Evolutionary conservation across 805 yeast species (phyloP).

Genomic region (Candida alai): DNA sequence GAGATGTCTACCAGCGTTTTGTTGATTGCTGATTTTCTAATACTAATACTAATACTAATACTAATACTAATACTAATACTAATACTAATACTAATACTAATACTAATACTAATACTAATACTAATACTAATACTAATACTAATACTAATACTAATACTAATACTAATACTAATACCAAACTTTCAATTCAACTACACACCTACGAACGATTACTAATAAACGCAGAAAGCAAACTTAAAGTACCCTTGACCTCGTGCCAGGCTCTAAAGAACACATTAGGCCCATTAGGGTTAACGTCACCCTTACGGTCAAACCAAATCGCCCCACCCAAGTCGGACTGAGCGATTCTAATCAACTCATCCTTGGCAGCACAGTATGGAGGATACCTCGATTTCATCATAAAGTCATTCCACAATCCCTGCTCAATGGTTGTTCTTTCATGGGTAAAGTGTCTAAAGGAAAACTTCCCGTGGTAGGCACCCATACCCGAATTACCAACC

Average conservation of each 20-base stretch:
- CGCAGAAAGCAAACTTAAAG: conserved; percentile 22
- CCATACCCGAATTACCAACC: conserved; percentile 78
- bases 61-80: no score
- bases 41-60: no score
- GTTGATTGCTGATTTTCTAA: no score
- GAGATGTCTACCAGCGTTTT: no score
- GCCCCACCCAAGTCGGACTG: conserved; percentile 26
- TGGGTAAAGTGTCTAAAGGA: conserved; percentile 63
- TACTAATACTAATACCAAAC: no score
- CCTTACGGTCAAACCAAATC: conserved; percentile 38
- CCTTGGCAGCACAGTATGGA: conserved; percentile 46
- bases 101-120: no score
- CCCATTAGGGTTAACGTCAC: conserved; percentile 31
- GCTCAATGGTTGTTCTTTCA: conserved; percentile 61
- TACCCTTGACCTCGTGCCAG: conserved; percentile 31
- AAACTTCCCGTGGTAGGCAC: conserved; percentile 72
- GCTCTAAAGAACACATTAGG: conserved; percentile 29
- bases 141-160: no score
- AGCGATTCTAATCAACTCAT: conserved; percentile 21
- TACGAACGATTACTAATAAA: no score
- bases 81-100: no score
- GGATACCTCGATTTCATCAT: conserved; percentile 62
- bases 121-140: no score
- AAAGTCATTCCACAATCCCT: conserved; percentile 62
- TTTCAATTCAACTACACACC: no score